phyloP scores from a whole-genome alignment of 2,329 filamentous ascomycete species.

The Huntiella moniliformis region DNA sequence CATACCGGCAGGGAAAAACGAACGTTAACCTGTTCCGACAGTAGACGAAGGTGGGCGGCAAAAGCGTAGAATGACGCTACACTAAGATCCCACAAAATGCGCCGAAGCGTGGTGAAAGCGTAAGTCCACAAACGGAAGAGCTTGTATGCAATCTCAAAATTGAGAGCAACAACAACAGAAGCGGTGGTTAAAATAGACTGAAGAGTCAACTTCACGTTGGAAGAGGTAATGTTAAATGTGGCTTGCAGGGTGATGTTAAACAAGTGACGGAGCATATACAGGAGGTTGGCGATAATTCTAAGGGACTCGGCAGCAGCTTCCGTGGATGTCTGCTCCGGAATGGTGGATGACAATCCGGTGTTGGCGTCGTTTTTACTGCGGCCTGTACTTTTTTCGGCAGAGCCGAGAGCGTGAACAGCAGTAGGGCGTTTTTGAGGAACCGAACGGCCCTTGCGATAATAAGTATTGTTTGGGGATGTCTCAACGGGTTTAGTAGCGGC shows the following conservation, averaged over 20 bases:
- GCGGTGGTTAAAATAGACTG: conserved; percentile 9
- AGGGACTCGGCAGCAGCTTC: conserved; percentile 8
- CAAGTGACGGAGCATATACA: conserved; percentile 8
- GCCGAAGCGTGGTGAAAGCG: conserved; percentile 9
- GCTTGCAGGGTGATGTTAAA: conserved; percentile 6
- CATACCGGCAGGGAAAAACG: background rate
- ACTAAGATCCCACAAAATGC: conserved; percentile 9
- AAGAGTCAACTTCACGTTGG: conserved; percentile 10
- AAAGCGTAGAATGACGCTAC: conserved; percentile 4
- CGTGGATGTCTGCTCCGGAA: background rate
- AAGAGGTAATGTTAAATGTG: conserved; percentile 11
- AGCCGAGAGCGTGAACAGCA: background rate
- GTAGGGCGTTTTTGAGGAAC: background rate
- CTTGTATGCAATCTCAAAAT: conserved; percentile 11
- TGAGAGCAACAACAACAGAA: conserved; percentile 9
- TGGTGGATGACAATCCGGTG: background rate
- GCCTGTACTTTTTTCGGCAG: background rate
- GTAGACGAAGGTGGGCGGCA: conserved; percentile 6
- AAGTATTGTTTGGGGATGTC: no score
- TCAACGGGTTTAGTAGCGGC: background rate
- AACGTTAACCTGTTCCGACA: background rate
- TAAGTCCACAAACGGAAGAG: conserved; percentile 10
- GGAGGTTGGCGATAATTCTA: conserved; percentile 5
- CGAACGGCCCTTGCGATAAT: no score
- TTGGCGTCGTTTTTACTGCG: no score